Evolutionary conservation across 352 stramenopile genomes (phyloP), one percentile per base, ranked within the genome.

Genomic region (Pythium vanterpoolii): DNA sequence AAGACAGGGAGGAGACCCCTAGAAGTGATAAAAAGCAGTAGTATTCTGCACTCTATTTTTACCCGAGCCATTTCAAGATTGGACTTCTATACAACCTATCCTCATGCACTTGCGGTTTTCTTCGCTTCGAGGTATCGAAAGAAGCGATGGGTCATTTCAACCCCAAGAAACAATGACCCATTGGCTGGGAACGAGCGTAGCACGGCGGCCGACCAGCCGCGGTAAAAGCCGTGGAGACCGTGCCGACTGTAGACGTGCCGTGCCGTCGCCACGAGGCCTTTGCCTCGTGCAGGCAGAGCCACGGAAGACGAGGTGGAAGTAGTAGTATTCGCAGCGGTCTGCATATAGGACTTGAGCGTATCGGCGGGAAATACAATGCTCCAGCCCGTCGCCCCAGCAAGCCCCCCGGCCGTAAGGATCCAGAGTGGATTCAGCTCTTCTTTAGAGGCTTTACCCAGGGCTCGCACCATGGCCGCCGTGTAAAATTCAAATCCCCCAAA

Each of bases 101-200:
- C n/a, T n/a, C n/a, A n/a, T n/a, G n/a, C n/a, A n/a, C n/a, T n/a
- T n/a, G n/a, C n/a, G n/a, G n/a, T n/a, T n/a, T n/a, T n/a, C 42
- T 48, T 66, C 24, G 65, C 62, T 44, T 87, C 79, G 14, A 78
- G 49, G 74, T 75, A 89, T 30, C 77, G 74, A 56, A 92, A 91
- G 36, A 90, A 47, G 38, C 82, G 84, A 60, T 94, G 82, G 19
- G 85, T 92, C 81, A 93, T 90, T 56, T 96, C 86, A 19, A 93
- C 83, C n/a, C 88, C 88, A 2, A 96, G 71, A 66, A 96, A 96
- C 10, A 96, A 80, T 58, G 85, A 90, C 21, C 86, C 88, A 56
- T 96, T 95, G 38, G 86, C 87, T 0, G 87, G 86, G 69, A 96
- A 96, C n/a, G 83, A 77, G 24, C 86, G 82, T 60, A 96, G 27